Conservation (phyloP, 139 green algal species). For the Closterium sp. region DNA sequence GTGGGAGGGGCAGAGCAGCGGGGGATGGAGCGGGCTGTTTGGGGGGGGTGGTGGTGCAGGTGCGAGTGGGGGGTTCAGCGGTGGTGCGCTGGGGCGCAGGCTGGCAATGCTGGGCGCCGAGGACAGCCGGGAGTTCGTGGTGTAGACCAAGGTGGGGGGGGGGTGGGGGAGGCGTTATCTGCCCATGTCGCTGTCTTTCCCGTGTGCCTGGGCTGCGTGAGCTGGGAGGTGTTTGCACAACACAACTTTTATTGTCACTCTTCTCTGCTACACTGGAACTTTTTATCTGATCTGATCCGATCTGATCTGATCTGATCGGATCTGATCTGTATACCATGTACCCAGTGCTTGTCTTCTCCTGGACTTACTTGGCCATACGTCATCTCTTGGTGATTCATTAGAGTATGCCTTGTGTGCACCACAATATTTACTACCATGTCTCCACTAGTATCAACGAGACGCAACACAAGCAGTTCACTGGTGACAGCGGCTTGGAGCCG, state of each 20-base stretch:
- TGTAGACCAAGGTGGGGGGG: background rate
- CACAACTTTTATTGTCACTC: too few species aligned
- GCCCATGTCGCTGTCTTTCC: too few species aligned
- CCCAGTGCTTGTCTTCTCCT: background rate
- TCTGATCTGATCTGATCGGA: constrained; percentile 99
- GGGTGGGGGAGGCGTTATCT: background rate
- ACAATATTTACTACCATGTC: too few species aligned
- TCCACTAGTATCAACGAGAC: too few species aligned
- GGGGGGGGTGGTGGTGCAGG: background rate
- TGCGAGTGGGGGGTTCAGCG: too few species aligned
- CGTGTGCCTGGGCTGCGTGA: too few species aligned
- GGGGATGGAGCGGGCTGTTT: background rate
- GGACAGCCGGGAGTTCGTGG: background rate
- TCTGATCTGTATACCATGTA: background rate
- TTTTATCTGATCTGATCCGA: constrained; percentile 95
- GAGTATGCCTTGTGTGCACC: too few species aligned
- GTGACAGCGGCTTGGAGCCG: too few species aligned
- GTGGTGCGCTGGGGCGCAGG: background rate
- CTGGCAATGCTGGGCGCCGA: background rate
- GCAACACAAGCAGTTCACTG: too few species aligned
- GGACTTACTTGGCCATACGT: too few species aligned
- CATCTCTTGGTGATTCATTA: too few species aligned
- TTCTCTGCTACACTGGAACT: constrained; percentile 68
- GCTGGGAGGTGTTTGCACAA: too few species aligned
- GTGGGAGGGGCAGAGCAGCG: background rate